Percentiles rank a stretch among this genome's conserved stretches.
Evolutionary conservation across 2,329 filamentous ascomycete genomes (phyloP).

Genomic region (Fusarium subtropicale): DNA sequence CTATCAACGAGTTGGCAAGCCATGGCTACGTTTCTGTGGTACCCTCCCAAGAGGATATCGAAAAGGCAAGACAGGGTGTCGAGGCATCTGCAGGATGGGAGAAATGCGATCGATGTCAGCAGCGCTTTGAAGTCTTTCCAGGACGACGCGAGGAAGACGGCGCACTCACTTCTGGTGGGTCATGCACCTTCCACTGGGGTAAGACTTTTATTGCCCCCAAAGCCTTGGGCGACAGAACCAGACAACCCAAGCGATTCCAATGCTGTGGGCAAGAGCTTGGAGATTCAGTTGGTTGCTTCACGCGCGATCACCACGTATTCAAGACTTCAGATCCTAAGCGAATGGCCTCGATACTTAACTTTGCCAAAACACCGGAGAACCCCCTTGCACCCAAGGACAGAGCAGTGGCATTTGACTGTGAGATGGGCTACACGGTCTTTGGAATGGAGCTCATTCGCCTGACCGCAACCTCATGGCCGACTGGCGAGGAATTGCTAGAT

Average conservation of each 20-base stretch:
- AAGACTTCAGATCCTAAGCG: conserved; percentile 82
- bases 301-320: conserved; percentile 82
- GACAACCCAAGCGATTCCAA: conserved; percentile 71
- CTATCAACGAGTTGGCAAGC: conserved; percentile 70
- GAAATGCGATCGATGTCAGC: conserved; percentile 85
- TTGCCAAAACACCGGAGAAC: conserved; percentile 80
- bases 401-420: conserved; percentile 91
- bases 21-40: conserved; percentile 80
- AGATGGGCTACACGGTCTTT: conserved; percentile 94
- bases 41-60: conserved; percentile 75
- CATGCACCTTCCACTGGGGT: conserved; percentile 85
- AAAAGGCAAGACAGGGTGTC: conserved; percentile 72
- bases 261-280: conserved; percentile 85
- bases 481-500: conserved; percentile 79
- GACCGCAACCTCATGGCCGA: conserved; percentile 89
- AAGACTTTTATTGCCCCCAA: conserved; percentile 71
- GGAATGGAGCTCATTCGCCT: conserved; percentile 91
- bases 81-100: conserved; percentile 81
- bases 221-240: conserved; percentile 67
- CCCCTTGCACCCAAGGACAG: conserved; percentile 60
- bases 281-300: conserved; percentile 79
- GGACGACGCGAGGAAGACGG: conserved; percentile 82
- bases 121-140: conserved; percentile 92
- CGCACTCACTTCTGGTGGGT: conserved; percentile 78
- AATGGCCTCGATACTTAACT: conserved; percentile 82